phyloP scores from a whole-genome alignment of 2,329 filamentous ascomycete species.

The Fusarium nodosum region DNA sequence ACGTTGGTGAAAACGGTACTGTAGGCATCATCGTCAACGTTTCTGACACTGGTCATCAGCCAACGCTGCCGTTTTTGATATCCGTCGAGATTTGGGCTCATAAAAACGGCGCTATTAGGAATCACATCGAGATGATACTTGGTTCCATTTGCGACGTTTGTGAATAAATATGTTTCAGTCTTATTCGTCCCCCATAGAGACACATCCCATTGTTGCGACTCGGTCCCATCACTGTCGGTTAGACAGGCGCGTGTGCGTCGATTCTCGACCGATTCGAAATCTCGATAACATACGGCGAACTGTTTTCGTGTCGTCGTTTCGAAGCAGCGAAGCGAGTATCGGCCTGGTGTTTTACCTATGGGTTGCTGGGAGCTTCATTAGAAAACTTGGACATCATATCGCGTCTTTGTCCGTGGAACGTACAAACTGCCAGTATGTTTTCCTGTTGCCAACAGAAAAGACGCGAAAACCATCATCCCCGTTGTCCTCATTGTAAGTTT shows the following conservation, averaged over 20 bases:
- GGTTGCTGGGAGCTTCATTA: not conserved
- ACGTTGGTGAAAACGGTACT: not conserved
- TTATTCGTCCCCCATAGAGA: not conserved
- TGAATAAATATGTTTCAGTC: not conserved
- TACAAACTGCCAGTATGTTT: not conserved
- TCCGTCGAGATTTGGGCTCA: not conserved
- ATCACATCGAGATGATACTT: not conserved
- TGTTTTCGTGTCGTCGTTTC: not conserved
- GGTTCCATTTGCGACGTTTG: not conserved
- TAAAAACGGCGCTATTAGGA: not conserved
- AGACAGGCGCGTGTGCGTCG: not conserved
- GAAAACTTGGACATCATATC: not conserved
- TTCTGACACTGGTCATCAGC: not conserved
- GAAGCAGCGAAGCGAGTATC: not conserved
- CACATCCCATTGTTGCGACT: not conserved
- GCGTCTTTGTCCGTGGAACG: not conserved
- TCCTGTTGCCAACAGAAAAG: not conserved
- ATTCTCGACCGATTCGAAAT: not conserved
- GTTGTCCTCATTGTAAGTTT: not conserved
- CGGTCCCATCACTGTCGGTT: not conserved
- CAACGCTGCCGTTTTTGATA: not conserved
- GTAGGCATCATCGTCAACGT: not conserved
- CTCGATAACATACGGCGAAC: not conserved
- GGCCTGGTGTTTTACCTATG: not conserved
- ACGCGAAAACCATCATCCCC: not conserved